These are phyloP conservation scores for Aspergillus sp. DNA, from an alignment of 2,329 filamentous ascomycete species.

Conservation along the genomic window DNA sequence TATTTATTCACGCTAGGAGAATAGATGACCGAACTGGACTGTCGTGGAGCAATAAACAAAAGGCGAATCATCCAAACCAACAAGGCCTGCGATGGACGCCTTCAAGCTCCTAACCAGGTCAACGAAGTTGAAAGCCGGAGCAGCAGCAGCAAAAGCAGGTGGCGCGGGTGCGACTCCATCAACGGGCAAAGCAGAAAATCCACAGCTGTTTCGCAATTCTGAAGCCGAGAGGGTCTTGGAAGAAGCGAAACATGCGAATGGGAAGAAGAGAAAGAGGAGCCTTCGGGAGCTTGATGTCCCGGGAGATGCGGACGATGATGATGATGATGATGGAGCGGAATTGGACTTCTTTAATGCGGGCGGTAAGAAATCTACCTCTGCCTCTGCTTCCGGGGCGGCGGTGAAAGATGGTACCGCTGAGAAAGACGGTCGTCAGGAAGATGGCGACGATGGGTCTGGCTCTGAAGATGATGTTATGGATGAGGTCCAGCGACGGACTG, in stretches of 20 bases:
- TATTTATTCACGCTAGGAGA: neutral
- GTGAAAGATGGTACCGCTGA: constrained; percentile 8
- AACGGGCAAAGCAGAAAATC: constrained; percentile 31
- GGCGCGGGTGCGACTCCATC: constrained; percentile 18
- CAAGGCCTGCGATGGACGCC: constrained; percentile 32
- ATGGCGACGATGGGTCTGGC: constrained; percentile 14
- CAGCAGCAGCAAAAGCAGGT: constrained; percentile 1
- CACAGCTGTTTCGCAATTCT: constrained; percentile 29
- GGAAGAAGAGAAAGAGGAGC: constrained; percentile 32
- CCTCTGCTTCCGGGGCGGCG: constrained; percentile 12
- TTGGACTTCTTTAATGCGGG: constrained; percentile 32
- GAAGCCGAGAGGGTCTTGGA: constrained; percentile 22
- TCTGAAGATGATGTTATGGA: constrained; percentile 40
- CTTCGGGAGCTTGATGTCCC: constrained; percentile 5
- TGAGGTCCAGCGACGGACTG: constrained; percentile 62
- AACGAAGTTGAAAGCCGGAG: constrained; percentile 33
- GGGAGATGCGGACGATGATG: constrained; percentile 13
- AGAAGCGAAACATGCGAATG: constrained; percentile 18
- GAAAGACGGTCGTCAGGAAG: constrained; percentile 1
- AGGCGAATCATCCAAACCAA: constrained; percentile 1
- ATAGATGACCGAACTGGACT: neutral
- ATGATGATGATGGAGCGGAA: constrained; percentile 18
- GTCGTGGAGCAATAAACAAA: neutral
- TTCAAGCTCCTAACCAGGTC: constrained; percentile 39
- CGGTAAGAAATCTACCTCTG: constrained; percentile 9